Conservation (phyloP, 2,329 filamentous ascomycete species). For the Cladorrhinum sp. region DNA sequence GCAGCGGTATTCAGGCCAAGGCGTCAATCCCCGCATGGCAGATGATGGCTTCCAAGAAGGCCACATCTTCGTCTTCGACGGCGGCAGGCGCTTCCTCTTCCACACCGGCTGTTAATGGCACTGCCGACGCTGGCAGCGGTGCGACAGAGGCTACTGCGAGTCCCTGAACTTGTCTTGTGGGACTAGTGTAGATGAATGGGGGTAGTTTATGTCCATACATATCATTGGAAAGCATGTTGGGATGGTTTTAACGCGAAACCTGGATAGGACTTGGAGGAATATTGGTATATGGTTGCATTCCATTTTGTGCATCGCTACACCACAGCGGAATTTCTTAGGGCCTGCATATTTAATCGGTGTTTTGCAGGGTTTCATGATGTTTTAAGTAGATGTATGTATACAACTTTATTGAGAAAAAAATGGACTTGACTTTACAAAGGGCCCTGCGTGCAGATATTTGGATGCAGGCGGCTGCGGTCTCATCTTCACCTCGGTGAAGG, state of each 20-base stretch:
- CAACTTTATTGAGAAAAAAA: neutral
- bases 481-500: neutral
- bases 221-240: neutral
- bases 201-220: neutral
- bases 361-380: neutral
- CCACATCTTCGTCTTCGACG: slow-evolving; percentile 19
- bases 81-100: slow-evolving; percentile 14
- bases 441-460: neutral
- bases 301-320: neutral
- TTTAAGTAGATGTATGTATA: neutral
- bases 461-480: neutral
- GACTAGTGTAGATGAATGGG: neutral
- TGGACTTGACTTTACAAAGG: neutral
- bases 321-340: neutral
- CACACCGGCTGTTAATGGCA: slow-evolving; percentile 12
- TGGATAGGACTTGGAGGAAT: neutral
- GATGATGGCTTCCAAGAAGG: slow-evolving; percentile 61
- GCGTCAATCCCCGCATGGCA: slow-evolving; percentile 80
- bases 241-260: neutral
- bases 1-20: slow-evolving; percentile 50
- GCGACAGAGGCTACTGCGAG: slow-evolving; percentile 16
- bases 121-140: slow-evolving; percentile 11
- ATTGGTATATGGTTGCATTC: neutral
- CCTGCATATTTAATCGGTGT: neutral
- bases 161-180: neutral